These are phyloP conservation scores for Penicillium sp. DNA, from an alignment of 2,329 filamentous ascomycete species.

Conservation along the genomic window DNA sequence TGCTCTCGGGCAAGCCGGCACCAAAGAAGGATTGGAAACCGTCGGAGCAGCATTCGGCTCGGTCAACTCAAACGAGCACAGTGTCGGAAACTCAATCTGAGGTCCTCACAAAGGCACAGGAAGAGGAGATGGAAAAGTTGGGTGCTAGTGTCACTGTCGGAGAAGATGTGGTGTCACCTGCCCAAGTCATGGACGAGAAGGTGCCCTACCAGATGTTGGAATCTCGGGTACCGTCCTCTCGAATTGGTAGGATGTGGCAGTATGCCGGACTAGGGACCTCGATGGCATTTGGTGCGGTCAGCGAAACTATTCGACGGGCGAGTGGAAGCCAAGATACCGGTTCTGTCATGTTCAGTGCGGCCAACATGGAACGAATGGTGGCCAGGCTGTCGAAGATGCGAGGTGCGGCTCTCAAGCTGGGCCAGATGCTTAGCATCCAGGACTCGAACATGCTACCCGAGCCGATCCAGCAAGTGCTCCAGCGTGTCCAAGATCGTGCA, in stretches of 20 bases:
- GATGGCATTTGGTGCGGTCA: conserved; percentile 89
- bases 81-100: background rate
- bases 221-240: conserved; percentile 82
- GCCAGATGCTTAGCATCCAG: conserved; percentile 98
- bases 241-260: conserved; percentile 86
- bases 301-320: conserved; percentile 74
- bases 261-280: conserved; percentile 89
- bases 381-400: conserved; percentile 92
- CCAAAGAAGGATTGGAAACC: background rate
- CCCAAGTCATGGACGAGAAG: conserved; percentile 21
- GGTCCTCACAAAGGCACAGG: conserved; percentile 14
- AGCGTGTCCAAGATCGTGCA: conserved; percentile 90
- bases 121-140: conserved; percentile 44
- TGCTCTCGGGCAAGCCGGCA: conserved; percentile 45
- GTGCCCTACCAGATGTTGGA: conserved; percentile 69
- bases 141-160: conserved; percentile 48
- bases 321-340: conserved; percentile 64
- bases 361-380: conserved; percentile 89
- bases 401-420: conserved; percentile 91
- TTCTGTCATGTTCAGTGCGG: conserved; percentile 79
- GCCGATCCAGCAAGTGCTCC: conserved; percentile 81
- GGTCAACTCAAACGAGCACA: background rate
- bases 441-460: conserved; percentile 90
- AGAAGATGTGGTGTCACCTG: conserved; percentile 32
- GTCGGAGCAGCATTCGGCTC: background rate